These are phyloP conservation scores for Xylogone sp. DNA, from an alignment of 2,329 filamentous ascomycete species.

Conservation along the genomic window DNA sequence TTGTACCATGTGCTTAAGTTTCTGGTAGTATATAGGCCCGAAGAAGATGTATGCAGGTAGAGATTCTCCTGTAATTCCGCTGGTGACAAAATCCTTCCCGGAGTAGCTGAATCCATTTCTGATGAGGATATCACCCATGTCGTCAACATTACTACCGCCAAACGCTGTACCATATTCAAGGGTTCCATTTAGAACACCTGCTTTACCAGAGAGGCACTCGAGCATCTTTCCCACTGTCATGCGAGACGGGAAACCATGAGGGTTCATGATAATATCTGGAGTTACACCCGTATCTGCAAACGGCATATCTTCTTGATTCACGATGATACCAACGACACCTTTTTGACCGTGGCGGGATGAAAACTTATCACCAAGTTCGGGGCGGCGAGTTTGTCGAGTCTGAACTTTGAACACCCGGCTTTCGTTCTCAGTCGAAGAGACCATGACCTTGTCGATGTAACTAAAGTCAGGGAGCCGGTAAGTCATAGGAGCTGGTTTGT, in stretches of 20 bases:
- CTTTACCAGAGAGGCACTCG: slow-evolving; percentile 91
- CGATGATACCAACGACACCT: slow-evolving; percentile 94
- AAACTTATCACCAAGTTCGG: slow-evolving; percentile 97
- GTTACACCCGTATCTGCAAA: slow-evolving; percentile 87
- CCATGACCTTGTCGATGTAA: slow-evolving; percentile 95
- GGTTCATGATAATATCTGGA: slow-evolving; percentile 99
- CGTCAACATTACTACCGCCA: slow-evolving; percentile 77
- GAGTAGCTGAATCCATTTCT: slow-evolving; percentile 92
- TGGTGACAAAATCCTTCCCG: slow-evolving; percentile 95
- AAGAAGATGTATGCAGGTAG: slow-evolving; percentile 97
- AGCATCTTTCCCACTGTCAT: slow-evolving; percentile 99
- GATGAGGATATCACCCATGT: slow-evolving; percentile 83
- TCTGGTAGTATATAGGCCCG: slow-evolving; percentile 98
- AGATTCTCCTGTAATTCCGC: slow-evolving; percentile 89
- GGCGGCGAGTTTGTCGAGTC: slow-evolving; percentile 90
- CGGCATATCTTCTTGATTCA: slow-evolving; percentile 94
- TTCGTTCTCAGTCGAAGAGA: slow-evolving; percentile 84
- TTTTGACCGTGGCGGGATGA: slow-evolving; percentile 98
- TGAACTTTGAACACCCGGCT: slow-evolving; percentile 88
- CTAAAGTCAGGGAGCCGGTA: slow-evolving; percentile 82
- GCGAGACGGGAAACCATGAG: slow-evolving; percentile 97
- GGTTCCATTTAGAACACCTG: slow-evolving; percentile 78
- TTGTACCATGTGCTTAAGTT: slow-evolving; percentile 99
- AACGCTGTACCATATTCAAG: slow-evolving; percentile 90
- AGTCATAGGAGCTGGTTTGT: slow-evolving; percentile 62